These are phyloP conservation scores for Hypericum androsaemum DNA, from an alignment of 345 rosid species.

Conservation along the genomic window DNA sequence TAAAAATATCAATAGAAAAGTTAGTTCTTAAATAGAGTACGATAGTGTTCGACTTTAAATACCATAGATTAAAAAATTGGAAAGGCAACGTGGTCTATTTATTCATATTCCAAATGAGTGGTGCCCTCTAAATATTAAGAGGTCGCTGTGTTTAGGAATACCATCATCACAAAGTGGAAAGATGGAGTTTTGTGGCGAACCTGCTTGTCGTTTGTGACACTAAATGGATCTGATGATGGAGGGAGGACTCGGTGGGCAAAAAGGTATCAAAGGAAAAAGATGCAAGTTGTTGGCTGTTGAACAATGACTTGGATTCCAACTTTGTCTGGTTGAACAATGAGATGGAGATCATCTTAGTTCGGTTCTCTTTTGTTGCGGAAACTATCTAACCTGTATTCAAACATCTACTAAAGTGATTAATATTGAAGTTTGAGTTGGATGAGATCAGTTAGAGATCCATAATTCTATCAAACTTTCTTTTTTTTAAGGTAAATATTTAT, in stretches of 20 bases:
- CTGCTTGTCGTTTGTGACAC: constrained; percentile 37
- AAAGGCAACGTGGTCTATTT: constrained; percentile 13
- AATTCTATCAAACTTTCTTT: too few species aligned
- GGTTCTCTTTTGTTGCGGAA: not conserved
- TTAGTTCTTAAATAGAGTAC: too few species aligned
- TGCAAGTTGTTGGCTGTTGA: constrained; percentile 29
- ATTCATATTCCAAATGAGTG: constrained; percentile 41
- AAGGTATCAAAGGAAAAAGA: constrained; percentile 11
- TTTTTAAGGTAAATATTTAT: too few species aligned
- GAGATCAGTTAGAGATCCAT: too few species aligned
- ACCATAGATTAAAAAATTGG: too few species aligned
- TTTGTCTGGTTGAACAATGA: constrained; percentile 40
- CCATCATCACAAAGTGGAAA: constrained; percentile 56
- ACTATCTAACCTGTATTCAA: too few species aligned
- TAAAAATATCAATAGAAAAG: too few species aligned
- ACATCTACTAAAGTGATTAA: too few species aligned
- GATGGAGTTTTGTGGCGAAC: constrained; percentile 66
- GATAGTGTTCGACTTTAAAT: too few species aligned
- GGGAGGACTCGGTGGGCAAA: constrained; percentile 10
- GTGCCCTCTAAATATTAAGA: constrained; percentile 26
- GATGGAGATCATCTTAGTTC: constrained; percentile 31
- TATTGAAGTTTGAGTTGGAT: too few species aligned
- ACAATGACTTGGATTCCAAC: constrained; percentile 65
- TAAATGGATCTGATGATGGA: constrained; percentile 22
- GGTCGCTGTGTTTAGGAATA: constrained; percentile 33